Conservation (phyloP, 768 basidiomycete genomes). For the Russula griseocarnosa region DNA sequence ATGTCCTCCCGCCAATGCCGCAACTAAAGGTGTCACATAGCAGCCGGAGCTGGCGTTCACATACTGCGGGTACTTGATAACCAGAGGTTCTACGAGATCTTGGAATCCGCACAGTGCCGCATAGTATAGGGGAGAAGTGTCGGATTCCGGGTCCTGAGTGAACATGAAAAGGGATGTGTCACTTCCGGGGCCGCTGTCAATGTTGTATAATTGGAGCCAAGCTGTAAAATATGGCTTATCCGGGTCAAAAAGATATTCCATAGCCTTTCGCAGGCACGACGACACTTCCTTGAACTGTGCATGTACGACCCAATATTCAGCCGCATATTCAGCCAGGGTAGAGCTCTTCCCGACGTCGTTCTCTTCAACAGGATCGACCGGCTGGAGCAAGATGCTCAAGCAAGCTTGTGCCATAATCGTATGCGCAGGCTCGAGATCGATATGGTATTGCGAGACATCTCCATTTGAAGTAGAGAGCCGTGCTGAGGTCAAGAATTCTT, state of each 20-base stretch:
- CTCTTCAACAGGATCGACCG: neutral
- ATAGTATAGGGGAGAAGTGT: neutral
- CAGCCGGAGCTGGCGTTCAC: no score
- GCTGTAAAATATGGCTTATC: neutral
- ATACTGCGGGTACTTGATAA: no score
- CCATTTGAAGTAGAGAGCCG: neutral
- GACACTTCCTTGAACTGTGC: neutral
- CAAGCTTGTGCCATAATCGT: neutral
- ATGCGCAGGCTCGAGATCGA: neutral
- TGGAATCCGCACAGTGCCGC: conserved; percentile 1
- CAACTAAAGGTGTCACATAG: no score
- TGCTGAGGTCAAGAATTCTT: conserved; percentile 5
- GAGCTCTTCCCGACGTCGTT: no score
- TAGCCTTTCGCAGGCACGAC: neutral
- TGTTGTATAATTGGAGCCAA: neutral
- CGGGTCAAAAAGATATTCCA: neutral
- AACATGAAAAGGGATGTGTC: neutral
- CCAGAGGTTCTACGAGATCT: no score
- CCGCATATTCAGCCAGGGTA: neutral
- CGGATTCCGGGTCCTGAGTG: neutral
- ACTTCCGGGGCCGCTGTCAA: neutral
- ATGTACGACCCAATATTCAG: neutral
- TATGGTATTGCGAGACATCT: conserved; percentile 1
- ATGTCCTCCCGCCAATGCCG: no score
- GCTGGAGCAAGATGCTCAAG: neutral